These are phyloP conservation scores for Tolypocladium pustulatum DNA, from an alignment of 2,329 filamentous ascomycete genomes.

Conservation along the genomic window DNA sequence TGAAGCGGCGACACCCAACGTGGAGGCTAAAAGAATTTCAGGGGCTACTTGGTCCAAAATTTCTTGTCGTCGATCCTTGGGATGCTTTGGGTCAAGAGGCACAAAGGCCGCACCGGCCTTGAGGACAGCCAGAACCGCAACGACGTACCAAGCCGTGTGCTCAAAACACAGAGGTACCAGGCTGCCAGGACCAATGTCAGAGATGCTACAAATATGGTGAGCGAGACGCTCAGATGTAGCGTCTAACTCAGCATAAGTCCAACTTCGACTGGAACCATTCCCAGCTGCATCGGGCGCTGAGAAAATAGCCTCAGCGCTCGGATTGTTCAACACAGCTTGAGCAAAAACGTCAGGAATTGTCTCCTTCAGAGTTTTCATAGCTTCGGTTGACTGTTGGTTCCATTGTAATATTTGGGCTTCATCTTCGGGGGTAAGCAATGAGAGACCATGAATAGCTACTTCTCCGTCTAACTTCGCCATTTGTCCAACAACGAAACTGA, in stretches of 20 bases:
- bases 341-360: not conserved
- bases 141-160: not conserved
- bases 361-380: no score
- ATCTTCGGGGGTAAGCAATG: not conserved
- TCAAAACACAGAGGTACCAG: conserved; percentile 1
- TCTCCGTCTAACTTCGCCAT: not conserved
- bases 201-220: not conserved
- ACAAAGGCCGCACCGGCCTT: not conserved
- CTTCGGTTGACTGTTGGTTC: not conserved
- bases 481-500: not conserved
- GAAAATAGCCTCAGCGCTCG: not conserved
- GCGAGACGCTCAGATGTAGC: not conserved
- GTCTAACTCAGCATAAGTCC: not conserved
- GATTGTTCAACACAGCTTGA: not conserved
- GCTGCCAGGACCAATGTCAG: not conserved
- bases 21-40: not conserved
- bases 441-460: not conserved
- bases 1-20: not conserved
- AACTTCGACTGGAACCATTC: not conserved
- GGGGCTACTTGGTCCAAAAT: not conserved
- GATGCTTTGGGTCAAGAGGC: conserved; percentile 1
- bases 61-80: not conserved
- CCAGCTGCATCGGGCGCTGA: not conserved
- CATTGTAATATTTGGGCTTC: not conserved
- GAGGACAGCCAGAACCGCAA: not conserved